Conservation (phyloP, 306 rosid species). For the Lithocarpus polystachyus region DNA sequence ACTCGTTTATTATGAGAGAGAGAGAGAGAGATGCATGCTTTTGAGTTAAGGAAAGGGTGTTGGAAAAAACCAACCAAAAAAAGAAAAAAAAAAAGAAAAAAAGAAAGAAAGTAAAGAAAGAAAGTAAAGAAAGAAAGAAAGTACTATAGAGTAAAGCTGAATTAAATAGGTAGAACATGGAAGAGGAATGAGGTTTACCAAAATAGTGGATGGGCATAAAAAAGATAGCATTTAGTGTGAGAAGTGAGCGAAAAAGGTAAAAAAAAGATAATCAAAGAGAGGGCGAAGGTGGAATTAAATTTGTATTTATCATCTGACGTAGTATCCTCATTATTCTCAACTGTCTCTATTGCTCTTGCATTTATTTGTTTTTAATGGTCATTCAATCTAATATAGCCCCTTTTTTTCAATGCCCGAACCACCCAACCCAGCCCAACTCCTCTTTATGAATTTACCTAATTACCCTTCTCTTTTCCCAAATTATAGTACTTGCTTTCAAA, state of each 20-base stretch:
- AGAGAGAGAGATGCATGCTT: neutral
- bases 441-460: conserved; percentile 38
- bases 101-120: too few relatives aligned
- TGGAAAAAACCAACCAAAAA: neutral
- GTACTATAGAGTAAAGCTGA: neutral
- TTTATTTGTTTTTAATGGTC: conserved; percentile 71
- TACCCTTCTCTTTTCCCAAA: conserved; percentile 20
- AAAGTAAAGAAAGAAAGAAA: too few relatives aligned
- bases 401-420: conserved; percentile 60
- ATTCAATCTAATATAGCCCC: conserved; percentile 48
- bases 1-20: too few relatives aligned
- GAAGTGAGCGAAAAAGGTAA: conserved; percentile 16
- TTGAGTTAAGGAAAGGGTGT: conserved; percentile 14
- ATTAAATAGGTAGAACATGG: conserved; percentile 27
- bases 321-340: conserved; percentile 62
- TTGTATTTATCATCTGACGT: conserved; percentile 67
- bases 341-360: conserved; percentile 82
- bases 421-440: conserved; percentile 50
- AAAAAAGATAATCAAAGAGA: conserved; percentile 5
- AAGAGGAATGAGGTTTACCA: conserved; percentile 12
- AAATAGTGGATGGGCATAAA: conserved; percentile 21
- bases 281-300: conserved; percentile 36
- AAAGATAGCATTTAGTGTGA: conserved; percentile 32
- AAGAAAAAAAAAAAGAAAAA: neutral
- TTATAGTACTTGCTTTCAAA: neutral